A percentile compares a stretch with the other conserved stretches of the same genome.
phyloP scores from a whole-genome alignment of 371 early-diverging fungal genomes.

The Circinella umbellata region DNA sequence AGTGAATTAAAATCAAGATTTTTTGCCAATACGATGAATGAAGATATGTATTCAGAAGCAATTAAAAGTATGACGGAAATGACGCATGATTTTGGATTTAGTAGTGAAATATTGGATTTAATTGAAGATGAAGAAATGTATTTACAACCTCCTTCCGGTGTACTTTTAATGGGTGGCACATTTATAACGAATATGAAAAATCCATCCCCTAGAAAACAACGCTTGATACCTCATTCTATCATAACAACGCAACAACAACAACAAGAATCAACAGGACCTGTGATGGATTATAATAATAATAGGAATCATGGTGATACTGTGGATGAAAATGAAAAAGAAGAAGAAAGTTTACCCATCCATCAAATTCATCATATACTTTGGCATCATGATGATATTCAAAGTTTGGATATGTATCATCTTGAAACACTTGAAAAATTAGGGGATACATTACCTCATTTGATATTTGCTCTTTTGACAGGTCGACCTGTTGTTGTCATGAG shows the following conservation, averaged over 20 bases:
- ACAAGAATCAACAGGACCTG: constrained; percentile 12
- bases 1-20: constrained; percentile 8
- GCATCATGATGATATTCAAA: not conserved
- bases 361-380: not conserved
- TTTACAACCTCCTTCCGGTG: constrained; percentile 31
- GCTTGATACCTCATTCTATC: no score
- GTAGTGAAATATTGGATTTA: constrained; percentile 38
- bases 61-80: constrained; percentile 37
- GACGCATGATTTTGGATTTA: constrained; percentile 33
- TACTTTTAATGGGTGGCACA: constrained; percentile 37
- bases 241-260: constrained; percentile 1
- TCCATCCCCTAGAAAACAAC: constrained; percentile 25
- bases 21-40: constrained; percentile 30
- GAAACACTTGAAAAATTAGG: constrained; percentile 8
- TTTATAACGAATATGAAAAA: constrained; percentile 48
- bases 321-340: constrained; percentile 1
- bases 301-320: no score
- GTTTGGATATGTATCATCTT: not conserved
- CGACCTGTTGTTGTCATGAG: constrained; percentile 42
- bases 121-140: constrained; percentile 22
- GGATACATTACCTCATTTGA: constrained; percentile 31
- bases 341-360: not conserved
- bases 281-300: no score
- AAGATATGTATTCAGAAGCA: constrained; percentile 47
- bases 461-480: constrained; percentile 49